Evolutionary conservation across 306 rosid species (phyloP).

Genomic region (Ormosia emarginata): DNA sequence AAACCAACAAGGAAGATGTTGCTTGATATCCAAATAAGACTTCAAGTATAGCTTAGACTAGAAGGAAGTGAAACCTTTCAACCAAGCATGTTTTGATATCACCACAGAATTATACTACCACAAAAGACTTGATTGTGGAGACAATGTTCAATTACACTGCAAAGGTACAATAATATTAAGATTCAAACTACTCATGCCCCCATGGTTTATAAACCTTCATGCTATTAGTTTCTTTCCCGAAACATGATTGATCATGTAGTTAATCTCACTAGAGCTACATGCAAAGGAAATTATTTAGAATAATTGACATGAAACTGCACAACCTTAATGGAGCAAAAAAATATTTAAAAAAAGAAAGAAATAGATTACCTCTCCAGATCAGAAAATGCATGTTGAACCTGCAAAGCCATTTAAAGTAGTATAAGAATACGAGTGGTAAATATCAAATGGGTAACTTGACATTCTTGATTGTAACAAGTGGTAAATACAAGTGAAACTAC

Average conservation of each 20-base stretch:
- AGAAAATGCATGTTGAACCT: conserved; percentile 90
- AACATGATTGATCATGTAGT: background rate
- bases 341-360: background rate
- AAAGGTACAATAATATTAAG: background rate
- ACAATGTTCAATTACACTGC: background rate
- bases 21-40: background rate
- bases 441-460: background rate
- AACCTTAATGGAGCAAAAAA: background rate
- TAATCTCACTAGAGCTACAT: background rate
- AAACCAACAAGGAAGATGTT: conserved; percentile 3
- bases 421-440: background rate
- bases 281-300: background rate
- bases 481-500: conserved; percentile 3
- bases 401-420: conserved; percentile 19
- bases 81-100: background rate
- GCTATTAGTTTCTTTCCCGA: background rate
- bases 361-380: conserved; percentile 64
- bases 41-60: background rate
- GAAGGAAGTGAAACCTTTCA: background rate
- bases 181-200: background rate
- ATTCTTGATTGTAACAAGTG: background rate
- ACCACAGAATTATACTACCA: background rate
- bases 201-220: background rate
- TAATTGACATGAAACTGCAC: conserved; percentile 5
- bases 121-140: background rate